Evolutionary conservation across 352 stramenopile species (phyloP).

Genomic region (Phytophthora chlamydospora): DNA sequence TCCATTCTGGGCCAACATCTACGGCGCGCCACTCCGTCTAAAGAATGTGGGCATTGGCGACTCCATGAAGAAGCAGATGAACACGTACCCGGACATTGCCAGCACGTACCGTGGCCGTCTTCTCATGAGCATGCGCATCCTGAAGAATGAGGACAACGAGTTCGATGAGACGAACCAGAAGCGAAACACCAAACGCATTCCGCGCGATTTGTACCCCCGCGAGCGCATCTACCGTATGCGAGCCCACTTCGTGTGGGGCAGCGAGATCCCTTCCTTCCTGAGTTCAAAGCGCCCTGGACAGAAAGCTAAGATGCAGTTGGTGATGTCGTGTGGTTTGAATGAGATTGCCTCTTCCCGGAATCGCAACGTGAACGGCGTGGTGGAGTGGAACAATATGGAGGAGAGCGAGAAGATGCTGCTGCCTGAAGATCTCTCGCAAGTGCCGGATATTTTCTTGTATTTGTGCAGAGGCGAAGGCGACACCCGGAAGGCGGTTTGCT

Average conservation of each 20-base stretch:
- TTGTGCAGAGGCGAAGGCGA: conserved; percentile 75
- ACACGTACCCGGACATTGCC: conserved; percentile 79
- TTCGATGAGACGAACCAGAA: conserved; percentile 88
- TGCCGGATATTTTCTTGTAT: conserved; percentile 91
- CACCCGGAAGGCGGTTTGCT: conserved; percentile 72
- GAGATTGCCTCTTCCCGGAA: conserved; percentile 60
- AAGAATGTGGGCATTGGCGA: conserved; percentile 66
- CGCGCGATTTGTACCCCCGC: conserved; percentile 60
- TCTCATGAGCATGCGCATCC: conserved; percentile 75
- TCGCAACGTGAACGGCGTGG: conserved; percentile 79
- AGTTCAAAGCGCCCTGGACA: conserved; percentile 73
- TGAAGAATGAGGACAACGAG: conserved; percentile 70
- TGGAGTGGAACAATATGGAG: conserved; percentile 85
- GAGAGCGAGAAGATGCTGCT: conserved; percentile 82
- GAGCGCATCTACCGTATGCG: conserved; percentile 74
- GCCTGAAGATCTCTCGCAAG: conserved; percentile 69
- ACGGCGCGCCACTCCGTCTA: conserved; percentile 64
- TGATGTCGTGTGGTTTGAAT: conserved; percentile 69
- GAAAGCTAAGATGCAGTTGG: conserved; percentile 80
- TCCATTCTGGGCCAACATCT: conserved; percentile 83
- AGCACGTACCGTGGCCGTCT: conserved; percentile 86
- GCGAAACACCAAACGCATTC: conserved; percentile 77
- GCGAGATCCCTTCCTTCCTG: conserved; percentile 75
- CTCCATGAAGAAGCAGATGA: conserved; percentile 86
- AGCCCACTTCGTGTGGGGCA: conserved; percentile 77